Evolutionary conservation across 2,329 filamentous ascomycete genomes (phyloP).

Genomic region (Didymella pinodella): DNA sequence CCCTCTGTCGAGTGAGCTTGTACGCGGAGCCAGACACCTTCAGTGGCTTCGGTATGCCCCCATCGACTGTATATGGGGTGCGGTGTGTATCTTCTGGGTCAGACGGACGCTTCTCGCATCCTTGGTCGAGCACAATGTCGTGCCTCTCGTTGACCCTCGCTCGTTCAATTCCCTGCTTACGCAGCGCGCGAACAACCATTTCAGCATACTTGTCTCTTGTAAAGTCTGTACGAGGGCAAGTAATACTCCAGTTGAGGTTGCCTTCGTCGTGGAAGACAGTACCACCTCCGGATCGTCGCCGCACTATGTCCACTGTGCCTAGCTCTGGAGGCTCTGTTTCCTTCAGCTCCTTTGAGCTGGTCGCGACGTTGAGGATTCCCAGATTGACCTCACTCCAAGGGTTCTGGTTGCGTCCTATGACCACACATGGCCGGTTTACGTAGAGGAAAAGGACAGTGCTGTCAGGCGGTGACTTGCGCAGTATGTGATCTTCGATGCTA

Average conservation of each 20-base stretch:
- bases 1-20: constrained; percentile 82
- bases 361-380: constrained; percentile 61
- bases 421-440: constrained; percentile 83
- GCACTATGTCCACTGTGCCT: constrained; percentile 69
- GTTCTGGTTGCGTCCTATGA: constrained; percentile 97
- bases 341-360: constrained; percentile 27
- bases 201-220: constrained; percentile 86
- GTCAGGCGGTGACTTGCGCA: constrained; percentile 74
- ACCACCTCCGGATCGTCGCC: constrained; percentile 86
- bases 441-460: constrained; percentile 88
- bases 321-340: constrained; percentile 51
- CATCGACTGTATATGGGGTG: constrained; percentile 53
- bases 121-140: constrained; percentile 82
- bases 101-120: constrained; percentile 31
- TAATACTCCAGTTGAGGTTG: constrained; percentile 95
- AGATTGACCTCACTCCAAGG: constrained; percentile 94
- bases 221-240: constrained; percentile 78
- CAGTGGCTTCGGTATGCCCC: constrained; percentile 51
- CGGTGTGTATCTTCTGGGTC: constrained; percentile 54
- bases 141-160: constrained; percentile 87
- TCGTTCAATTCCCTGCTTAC: constrained; percentile 63
- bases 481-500: constrained; percentile 88
- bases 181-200: constrained; percentile 89
- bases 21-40: constrained; percentile 96
- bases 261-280: constrained; percentile 93